Evolutionary conservation across 345 rosid species (phyloP), one percentile per base, ranked within the genome.

Genomic region (Bruguiera gymnorhiza): DNA sequence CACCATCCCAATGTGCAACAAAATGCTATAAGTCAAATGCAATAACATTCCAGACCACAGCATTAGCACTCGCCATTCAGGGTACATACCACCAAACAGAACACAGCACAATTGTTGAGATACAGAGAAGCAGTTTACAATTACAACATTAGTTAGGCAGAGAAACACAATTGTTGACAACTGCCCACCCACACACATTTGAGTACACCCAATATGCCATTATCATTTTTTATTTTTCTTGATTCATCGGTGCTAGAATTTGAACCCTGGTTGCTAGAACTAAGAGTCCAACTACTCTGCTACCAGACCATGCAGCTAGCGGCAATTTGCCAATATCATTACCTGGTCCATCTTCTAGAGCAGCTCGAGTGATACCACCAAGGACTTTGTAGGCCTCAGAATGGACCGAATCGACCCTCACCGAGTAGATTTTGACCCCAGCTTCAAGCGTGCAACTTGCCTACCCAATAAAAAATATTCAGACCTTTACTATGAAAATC

Each of bases 361-460:
- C 98, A 10, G 88, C 98, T 76, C 97, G 83, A 66, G 80, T 91
- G 71, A 94, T 88, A 30, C 96, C 97, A 64, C 98, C 95, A 50
- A 94, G 91, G 73, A 94, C 98, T 84, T 88, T 91, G 80, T 91
- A 94, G 26, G 97, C 96, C 68, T 91, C 95, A 48, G 98, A 91
- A 81, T 91, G 97, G 75, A 85, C 88, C 0, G 97, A 91, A 83
- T 94, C 96, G 70, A 91, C 97, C 76, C 98, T 81, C 74, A 91
- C 63, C 0, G 97, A 88, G 79, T 94, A 94, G 58, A 94, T 94
- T 84, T 91, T 91, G 60, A 94, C 95, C 55, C 98, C 97, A 70
- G 98, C 97, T 85, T 94, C 98, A 78, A 94, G 82, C 6, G 96
- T 91, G 83, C 97, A 94, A 81, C 97, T 91, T 23, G 97, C 98